Evolutionary conservation across 1,139 yeast species (phyloP), one percentile per base, ranked within the genome.

Genomic region (Scheffersomyces lignicola): DNA sequence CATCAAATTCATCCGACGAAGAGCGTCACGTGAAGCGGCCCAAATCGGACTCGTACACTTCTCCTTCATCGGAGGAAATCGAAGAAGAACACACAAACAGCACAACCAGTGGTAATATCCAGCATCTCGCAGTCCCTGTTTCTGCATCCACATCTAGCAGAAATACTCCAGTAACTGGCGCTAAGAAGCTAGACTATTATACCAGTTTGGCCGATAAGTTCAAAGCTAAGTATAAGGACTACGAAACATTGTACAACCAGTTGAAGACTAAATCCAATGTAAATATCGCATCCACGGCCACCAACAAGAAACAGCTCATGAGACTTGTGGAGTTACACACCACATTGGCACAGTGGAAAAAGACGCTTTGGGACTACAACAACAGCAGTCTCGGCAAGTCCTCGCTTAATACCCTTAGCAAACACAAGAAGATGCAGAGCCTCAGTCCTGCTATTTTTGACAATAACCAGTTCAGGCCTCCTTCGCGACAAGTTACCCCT

Each of bases 181-280:
- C 47, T 5, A 51, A 52, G 31, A 48, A 44, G 31, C 39, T 52
- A 17, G 48, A 52, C 9, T 52, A 55, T 38, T 56, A 56, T 34
- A 40, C 48, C 18, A 58, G 51, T 37, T 53, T 70, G 34, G 69
- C 69, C 3, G 41, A 42, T 11, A 67, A 66, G 45, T 70, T 70
- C 49, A 58, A 58, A 35, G 28, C 40, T 34, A 62, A 60, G 47
- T 70, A 70, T 47, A 53, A 56, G 33, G 74, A 69, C 42, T 70
- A 70, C 47, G 64, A 62, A 33, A 35, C 42, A 6, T 48, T 69
- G 23, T 68, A 70, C 49, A 46, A 44, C 18, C 32, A 41, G 14
- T 43, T 65, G 31, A 35, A 36, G 3, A 39, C 49, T 4, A 41
- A 35, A 29, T 35, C 45, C 10, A 34, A 35, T 14, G 18, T 39